Conservation (phyloP, 495 filamentous ascomycete species). For the Xylaria intraflava region DNA sequence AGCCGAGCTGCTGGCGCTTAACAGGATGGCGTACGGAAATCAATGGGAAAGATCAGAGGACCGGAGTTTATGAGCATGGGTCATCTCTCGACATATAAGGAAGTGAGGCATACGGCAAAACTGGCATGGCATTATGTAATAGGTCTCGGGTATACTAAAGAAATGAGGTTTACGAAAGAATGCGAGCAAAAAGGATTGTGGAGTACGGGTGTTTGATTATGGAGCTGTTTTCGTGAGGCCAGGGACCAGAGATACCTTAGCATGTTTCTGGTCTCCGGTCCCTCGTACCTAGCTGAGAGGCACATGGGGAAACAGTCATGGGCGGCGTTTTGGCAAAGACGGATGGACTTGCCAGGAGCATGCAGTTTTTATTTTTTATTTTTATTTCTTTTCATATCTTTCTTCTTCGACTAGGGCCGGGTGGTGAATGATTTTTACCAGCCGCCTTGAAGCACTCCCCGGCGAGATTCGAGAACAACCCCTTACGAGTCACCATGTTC, state of each 20-base stretch:
- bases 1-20: conserved; percentile 10
- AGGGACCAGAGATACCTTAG: conserved; percentile 10
- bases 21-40: conserved; percentile 22
- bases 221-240: conserved; percentile 8
- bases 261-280: not conserved
- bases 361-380: conserved; percentile 9
- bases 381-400: conserved; percentile 5
- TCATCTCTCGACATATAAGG: conserved; percentile 9
- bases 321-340: conserved; percentile 30
- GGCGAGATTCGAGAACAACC: conserved; percentile 10
- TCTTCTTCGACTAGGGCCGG: not conserved
- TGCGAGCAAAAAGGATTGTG: conserved; percentile 18
- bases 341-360: conserved; percentile 21
- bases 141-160: conserved; percentile 28
- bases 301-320: conserved; percentile 17
- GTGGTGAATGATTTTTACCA: conserved; percentile 22
- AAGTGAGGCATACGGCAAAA: conserved; percentile 9
- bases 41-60: conserved; percentile 11
- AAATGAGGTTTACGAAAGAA: conserved; percentile 22
- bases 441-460: conserved; percentile 6
- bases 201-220: conserved; percentile 25
- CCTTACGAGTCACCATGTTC: conserved; percentile 19
- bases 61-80: conserved; percentile 14
- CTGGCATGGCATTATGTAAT: conserved; percentile 11
- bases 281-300: not conserved